These are phyloP conservation scores for Pestalotiopsis sp. DNA, from an alignment of 2,329 filamentous ascomycete genomes.

Conservation along the genomic window DNA sequence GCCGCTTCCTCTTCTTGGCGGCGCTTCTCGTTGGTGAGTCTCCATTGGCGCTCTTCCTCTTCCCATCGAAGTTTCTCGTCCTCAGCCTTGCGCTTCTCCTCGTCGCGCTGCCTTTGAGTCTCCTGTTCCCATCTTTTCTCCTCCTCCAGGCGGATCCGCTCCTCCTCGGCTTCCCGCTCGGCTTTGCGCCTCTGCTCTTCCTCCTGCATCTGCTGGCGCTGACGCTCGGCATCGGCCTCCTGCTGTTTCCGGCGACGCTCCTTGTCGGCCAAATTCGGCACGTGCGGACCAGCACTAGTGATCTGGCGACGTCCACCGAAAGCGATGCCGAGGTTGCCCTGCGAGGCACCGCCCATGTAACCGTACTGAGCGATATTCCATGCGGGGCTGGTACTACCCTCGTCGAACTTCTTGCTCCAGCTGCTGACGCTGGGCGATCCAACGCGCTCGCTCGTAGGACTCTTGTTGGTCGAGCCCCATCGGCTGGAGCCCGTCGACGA, in stretches of 20 bases:
- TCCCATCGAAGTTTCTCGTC: constrained; percentile 76
- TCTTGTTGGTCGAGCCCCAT: constrained; percentile 61
- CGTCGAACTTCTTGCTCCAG: constrained; percentile 87
- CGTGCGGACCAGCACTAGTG: constrained; percentile 76
- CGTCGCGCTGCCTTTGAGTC: constrained; percentile 58
- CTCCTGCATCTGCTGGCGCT: constrained; percentile 56
- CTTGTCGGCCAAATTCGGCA: constrained; percentile 84
- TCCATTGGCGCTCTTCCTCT: constrained; percentile 77
- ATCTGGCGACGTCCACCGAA: constrained; percentile 94
- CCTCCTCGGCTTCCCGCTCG: constrained; percentile 60
- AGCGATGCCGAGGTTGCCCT: constrained; percentile 90
- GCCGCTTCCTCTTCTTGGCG: constrained; percentile 74
- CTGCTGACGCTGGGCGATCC: constrained; percentile 69
- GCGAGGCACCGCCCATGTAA: constrained; percentile 96
- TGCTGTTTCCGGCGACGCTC: constrained; percentile 66
- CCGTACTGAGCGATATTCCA: constrained; percentile 99
- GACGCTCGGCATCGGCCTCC: constrained; percentile 61
- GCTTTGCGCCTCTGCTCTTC: constrained; percentile 49
- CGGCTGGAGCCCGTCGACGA: constrained; percentile 54
- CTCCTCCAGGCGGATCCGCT: constrained; percentile 62
- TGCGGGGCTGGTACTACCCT: constrained; percentile 79
- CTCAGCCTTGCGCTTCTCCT: constrained; percentile 65
- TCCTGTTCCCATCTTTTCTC: constrained; percentile 70
- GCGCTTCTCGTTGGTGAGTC: constrained; percentile 72
- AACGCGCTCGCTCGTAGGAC: constrained; percentile 42